Evolutionary conservation across 768 basidiomycete species (phyloP).

Genomic region (Amanita exitialis): DNA sequence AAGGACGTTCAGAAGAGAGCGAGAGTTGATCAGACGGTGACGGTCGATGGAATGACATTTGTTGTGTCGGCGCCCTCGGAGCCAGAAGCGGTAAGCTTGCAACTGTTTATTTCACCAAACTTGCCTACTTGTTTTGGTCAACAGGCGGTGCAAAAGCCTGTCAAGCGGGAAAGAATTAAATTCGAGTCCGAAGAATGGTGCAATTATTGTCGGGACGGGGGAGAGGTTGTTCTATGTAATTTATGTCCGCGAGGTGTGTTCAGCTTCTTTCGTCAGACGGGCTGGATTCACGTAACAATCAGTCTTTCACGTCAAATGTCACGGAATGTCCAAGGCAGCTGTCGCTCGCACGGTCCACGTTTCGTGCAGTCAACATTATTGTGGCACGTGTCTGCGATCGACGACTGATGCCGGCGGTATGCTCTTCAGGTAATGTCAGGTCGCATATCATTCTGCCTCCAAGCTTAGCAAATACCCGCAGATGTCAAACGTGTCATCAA

Average conservation of each 20-base stretch:
- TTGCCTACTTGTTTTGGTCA: neutral
- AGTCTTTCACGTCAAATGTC: constrained; percentile 49
- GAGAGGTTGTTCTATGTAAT: constrained; percentile 36
- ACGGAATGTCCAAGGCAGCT: constrained; percentile 22
- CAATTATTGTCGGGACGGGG: constrained; percentile 49
- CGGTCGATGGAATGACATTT: constrained; percentile 19
- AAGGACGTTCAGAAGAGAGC: constrained; percentile 33
- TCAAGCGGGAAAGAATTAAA: constrained; percentile 22
- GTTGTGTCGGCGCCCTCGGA: constrained; percentile 12
- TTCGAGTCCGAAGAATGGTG: constrained; percentile 52
- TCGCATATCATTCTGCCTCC: neutral
- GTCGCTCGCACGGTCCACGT: neutral
- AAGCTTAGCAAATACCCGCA: constrained; percentile 11
- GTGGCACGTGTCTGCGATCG: constrained; percentile 30
- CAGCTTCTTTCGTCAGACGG: neutral
- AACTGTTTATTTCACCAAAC: neutral
- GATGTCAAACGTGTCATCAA: constrained; percentile 49
- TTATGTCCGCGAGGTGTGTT: constrained; percentile 44
- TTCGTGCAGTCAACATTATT: constrained; percentile 42
- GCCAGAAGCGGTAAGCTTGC: constrained; percentile 7
- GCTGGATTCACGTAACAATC: neutral
- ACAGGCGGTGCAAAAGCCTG: constrained; percentile 6
- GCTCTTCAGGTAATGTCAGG: constrained; percentile 36
- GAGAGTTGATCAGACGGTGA: constrained; percentile 27
- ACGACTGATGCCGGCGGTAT: constrained; percentile 43